Evolutionary conservation across 192 early-diverging fungal species (phyloP).

Genomic region (Podila horticola): DNA sequence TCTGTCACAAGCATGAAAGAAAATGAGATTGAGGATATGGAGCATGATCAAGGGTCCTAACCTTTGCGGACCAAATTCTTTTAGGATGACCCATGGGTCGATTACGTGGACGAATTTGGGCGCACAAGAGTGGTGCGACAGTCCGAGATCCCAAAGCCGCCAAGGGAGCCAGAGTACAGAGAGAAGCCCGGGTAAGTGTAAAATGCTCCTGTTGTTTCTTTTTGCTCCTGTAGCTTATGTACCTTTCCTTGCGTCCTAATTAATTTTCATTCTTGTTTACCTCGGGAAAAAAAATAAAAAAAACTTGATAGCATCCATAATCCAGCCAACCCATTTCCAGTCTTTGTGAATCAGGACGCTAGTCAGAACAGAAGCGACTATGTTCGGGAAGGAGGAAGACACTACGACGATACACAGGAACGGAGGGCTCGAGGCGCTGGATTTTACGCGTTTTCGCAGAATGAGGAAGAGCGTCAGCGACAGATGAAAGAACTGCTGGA

Average conservation of each 20-base stretch:
- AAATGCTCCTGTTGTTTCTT: neutral
- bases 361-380: neutral
- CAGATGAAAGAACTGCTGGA: slow-evolving; percentile 71
- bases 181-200: slow-evolving; percentile 4
- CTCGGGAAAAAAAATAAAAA: too few species aligned
- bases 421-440: slow-evolving; percentile 73
- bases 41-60: neutral
- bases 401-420: slow-evolving; percentile 63
- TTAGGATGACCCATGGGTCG: slow-evolving; percentile 77
- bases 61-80: neutral
- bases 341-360: slow-evolving; percentile 34
- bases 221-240: neutral
- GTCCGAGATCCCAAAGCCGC: slow-evolving; percentile 57
- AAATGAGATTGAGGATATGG: neutral
- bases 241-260: neutral
- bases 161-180: slow-evolving; percentile 6
- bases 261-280: neutral
- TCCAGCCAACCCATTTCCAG: slow-evolving; percentile 29
- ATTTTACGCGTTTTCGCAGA: slow-evolving; percentile 74
- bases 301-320: slow-evolving; percentile 12
- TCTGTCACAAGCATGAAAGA: neutral
- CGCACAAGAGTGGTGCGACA: slow-evolving; percentile 69
- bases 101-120: slow-evolving; percentile 81
- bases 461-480: slow-evolving; percentile 65
- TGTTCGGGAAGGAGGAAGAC: slow-evolving; percentile 24